Evolutionary conservation across 768 basidiomycete species (phyloP).

Genomic region (Dictyophora rubrovolvata): DNA sequence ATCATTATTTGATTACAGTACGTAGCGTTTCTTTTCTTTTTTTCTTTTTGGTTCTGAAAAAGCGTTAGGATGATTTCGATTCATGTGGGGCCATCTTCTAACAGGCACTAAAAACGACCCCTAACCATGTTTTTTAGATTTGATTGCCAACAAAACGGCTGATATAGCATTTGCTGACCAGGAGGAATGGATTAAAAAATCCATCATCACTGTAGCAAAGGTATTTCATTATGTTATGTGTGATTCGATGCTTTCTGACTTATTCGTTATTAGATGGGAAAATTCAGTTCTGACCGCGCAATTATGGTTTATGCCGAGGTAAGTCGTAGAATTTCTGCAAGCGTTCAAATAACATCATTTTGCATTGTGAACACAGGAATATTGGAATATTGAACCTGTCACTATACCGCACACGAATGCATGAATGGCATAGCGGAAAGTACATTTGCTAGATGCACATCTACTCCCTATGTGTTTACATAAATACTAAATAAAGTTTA

Average conservation of each 20-base stretch:
- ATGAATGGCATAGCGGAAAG: not conserved
- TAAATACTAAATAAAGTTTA: too few species aligned
- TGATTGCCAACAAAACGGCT: conserved; percentile 75
- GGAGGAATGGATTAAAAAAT: conserved; percentile 87
- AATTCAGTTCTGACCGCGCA: conserved; percentile 90
- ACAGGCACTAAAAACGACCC: not conserved
- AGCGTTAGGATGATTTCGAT: conserved; percentile 70
- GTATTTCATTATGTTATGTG: conserved; percentile 20
- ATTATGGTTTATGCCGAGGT: conserved; percentile 83
- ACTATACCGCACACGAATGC: not conserved
- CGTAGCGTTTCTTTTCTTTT: not conserved
- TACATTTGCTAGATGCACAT: not conserved
- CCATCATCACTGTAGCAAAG: conserved; percentile 73
- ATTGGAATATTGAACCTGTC: conserved; percentile 58
- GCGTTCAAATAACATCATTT: not conserved
- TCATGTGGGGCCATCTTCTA: conserved; percentile 47
- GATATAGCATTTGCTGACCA: conserved; percentile 81
- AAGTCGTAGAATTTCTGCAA: not conserved
- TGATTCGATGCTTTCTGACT: not conserved
- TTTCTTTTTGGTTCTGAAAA: not conserved
- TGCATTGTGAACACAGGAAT: conserved; percentile 28
- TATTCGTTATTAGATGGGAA: conserved; percentile 65
- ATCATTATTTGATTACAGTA: conserved; percentile 64
- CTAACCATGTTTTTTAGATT: conserved; percentile 34
- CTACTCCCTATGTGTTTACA: too few species aligned